These are phyloP conservation scores for Nigrospora sphaerica DNA, from an alignment of 2,329 filamentous ascomycete species.

Conservation along the genomic window DNA sequence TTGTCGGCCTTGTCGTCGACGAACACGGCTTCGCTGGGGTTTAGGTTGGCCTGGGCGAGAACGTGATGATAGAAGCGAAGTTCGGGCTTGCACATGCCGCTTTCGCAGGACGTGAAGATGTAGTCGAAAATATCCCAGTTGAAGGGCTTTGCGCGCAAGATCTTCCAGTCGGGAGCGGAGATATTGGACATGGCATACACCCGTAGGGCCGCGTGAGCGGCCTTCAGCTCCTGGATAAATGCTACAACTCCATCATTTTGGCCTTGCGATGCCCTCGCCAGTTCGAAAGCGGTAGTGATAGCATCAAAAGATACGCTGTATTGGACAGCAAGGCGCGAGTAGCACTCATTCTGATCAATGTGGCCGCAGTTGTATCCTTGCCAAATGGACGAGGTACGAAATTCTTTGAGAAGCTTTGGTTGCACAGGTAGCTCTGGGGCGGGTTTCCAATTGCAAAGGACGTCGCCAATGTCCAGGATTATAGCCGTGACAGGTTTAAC, in stretches of 20 bases:
- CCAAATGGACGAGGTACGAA: not conserved
- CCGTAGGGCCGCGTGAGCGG: not conserved
- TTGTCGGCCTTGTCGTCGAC: not conserved
- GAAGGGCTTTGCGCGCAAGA: not conserved
- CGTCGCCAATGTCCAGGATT: not conserved
- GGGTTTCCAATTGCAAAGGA: not conserved
- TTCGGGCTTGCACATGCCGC: not conserved
- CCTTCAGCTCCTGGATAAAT: not conserved
- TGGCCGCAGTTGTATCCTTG: not conserved
- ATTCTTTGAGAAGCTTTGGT: not conserved
- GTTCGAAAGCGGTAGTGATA: not conserved
- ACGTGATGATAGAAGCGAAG: not conserved
- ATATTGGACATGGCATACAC: slow-evolving; percentile 1
- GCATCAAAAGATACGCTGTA: not conserved
- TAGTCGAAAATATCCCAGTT: not conserved
- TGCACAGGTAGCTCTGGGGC: not conserved
- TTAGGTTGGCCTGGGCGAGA: not conserved
- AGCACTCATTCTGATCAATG: not conserved
- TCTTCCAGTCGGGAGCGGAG: not conserved
- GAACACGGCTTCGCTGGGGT: not conserved
- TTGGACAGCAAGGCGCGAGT: not conserved
- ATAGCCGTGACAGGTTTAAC: not conserved
- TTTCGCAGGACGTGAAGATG: not conserved
- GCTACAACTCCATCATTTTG: not conserved
- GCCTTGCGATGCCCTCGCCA: not conserved